These are phyloP conservation scores for Abortiporus biennis DNA, from an alignment of 1,284 basidiomycete species.

Conservation along the genomic window DNA sequence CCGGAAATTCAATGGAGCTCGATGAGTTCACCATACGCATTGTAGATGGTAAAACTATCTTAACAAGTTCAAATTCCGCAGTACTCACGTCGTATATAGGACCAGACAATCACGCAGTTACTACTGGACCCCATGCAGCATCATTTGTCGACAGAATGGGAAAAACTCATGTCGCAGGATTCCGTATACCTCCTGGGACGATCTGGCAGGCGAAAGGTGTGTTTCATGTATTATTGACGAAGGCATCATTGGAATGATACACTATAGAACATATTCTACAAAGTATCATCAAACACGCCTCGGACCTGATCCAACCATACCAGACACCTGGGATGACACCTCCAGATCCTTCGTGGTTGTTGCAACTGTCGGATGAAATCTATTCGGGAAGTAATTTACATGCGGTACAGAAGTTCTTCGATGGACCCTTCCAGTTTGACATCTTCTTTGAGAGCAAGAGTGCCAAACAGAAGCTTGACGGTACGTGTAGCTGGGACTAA, in stretches of 20 bases:
- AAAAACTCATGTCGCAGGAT: slow-evolving; percentile 70
- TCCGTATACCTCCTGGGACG: slow-evolving; percentile 54
- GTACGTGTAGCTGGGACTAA: slow-evolving; percentile 36
- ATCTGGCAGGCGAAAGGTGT: slow-evolving; percentile 85
- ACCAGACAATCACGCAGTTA: slow-evolving; percentile 50
- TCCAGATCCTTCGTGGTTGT: slow-evolving; percentile 77
- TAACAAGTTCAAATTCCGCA: not conserved
- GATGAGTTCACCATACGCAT: slow-evolving; percentile 80
- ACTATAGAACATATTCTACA: slow-evolving; percentile 59
- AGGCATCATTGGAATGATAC: not conserved
- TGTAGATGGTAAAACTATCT: slow-evolving; percentile 56
- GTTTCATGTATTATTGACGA: not conserved
- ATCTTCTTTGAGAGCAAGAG: slow-evolving; percentile 77
- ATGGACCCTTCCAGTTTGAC: slow-evolving; percentile 83
- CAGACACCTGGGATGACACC: slow-evolving; percentile 38
- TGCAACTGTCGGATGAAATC: slow-evolving; percentile 73
- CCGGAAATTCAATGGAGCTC: slow-evolving; percentile 70
- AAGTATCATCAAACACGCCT: slow-evolving; percentile 54
- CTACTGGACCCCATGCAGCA: slow-evolving; percentile 47
- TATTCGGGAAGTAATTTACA: slow-evolving; percentile 73
- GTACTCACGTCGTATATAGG: slow-evolving; percentile 29
- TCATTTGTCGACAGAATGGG: slow-evolving; percentile 60
- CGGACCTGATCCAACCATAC: slow-evolving; percentile 50
- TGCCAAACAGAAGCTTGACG: slow-evolving; percentile 50
- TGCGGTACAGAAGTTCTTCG: slow-evolving; percentile 81